phyloP scores from a whole-genome alignment of 1,284 basidiomycete genomes.

The Serendipita sp. region DNA sequence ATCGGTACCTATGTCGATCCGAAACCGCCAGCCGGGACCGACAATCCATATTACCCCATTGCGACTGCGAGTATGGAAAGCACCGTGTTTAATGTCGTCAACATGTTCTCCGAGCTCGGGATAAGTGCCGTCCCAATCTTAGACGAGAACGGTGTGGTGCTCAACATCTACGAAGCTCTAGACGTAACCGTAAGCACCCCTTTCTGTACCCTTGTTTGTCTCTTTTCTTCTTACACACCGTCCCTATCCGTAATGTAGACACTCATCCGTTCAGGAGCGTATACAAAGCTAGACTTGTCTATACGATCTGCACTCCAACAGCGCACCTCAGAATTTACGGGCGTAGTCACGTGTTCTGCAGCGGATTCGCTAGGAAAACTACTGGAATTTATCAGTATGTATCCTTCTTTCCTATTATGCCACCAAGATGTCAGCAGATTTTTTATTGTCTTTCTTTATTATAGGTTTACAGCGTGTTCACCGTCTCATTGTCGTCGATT shows the following conservation, averaged over 20 bases:
- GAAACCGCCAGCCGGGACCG: conserved; percentile 10
- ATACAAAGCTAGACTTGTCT: conserved; percentile 40
- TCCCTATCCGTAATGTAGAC: conserved; percentile 21
- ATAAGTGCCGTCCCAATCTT: conserved; percentile 47
- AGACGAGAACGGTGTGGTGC: conserved; percentile 37
- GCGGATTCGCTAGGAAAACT: conserved; percentile 38
- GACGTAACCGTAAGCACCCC: conserved; percentile 38
- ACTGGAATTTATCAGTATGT: conserved; percentile 32
- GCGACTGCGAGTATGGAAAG: conserved; percentile 42
- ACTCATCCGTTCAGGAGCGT: conserved; percentile 39
- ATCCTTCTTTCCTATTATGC: no score
- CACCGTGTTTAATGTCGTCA: conserved; percentile 47
- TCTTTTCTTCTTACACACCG: neutral
- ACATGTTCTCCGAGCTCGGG: conserved; percentile 44
- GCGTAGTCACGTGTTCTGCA: conserved; percentile 41
- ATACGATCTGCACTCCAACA: conserved; percentile 41
- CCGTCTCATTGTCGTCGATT: conserved; percentile 33
- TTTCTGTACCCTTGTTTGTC: neutral
- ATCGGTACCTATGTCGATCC: conserved; percentile 39
- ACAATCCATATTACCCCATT: conserved; percentile 32
- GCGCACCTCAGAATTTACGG: conserved; percentile 36
- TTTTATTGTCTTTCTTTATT: no score
- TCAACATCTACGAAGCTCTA: conserved; percentile 48
- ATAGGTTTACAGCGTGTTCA: conserved; percentile 32
- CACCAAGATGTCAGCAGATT: no score